These are phyloP conservation scores for Fusarium euwallaceae DNA, from an alignment of 2,329 filamentous ascomycete genomes.

Conservation along the genomic window DNA sequence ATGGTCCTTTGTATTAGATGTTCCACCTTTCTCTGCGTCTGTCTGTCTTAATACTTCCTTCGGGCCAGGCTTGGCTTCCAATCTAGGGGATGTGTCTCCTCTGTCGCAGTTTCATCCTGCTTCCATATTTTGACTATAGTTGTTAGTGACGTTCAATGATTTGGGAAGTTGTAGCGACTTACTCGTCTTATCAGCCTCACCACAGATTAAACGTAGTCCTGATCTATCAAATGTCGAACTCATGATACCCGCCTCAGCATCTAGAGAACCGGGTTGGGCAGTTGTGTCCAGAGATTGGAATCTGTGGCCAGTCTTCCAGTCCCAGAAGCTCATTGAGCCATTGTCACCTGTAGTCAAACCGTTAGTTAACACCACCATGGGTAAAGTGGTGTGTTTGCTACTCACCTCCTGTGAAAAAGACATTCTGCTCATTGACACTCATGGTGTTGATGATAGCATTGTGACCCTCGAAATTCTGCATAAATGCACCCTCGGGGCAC, in stretches of 20 bases:
- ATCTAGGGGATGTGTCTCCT: conserved; percentile 89
- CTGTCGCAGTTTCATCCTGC: conserved; percentile 89
- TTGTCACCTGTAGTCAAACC: conserved; percentile 73
- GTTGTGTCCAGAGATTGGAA: conserved; percentile 93
- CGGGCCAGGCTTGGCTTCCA: conserved; percentile 88
- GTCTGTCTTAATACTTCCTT: conserved; percentile 74
- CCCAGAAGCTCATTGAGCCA: conserved; percentile 97
- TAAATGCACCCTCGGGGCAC: conserved; percentile 96
- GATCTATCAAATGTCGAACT: conserved; percentile 92
- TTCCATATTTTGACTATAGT: conserved; percentile 91
- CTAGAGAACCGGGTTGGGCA: conserved; percentile 92
- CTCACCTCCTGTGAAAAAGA: conserved; percentile 87
- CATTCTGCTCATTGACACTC: conserved; percentile 93
- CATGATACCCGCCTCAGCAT: conserved; percentile 96
- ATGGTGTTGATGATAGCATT: conserved; percentile 97
- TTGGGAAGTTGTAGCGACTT: conserved; percentile 47
- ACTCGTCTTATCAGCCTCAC: conserved; percentile 97
- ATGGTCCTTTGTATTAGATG: conserved; percentile 18
- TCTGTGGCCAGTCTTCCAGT: conserved; percentile 96
- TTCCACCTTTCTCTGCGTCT: conserved; percentile 4
- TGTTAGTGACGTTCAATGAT: conserved; percentile 42
- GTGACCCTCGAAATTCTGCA: conserved; percentile 98
- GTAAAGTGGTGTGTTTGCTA: not conserved
- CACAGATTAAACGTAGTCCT: conserved; percentile 89
- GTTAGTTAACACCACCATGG: conserved; percentile 17